Evolutionary conservation across 1,284 basidiomycete species (phyloP).

Genomic region (Cutaneotrichosporon daszewskae): DNA sequence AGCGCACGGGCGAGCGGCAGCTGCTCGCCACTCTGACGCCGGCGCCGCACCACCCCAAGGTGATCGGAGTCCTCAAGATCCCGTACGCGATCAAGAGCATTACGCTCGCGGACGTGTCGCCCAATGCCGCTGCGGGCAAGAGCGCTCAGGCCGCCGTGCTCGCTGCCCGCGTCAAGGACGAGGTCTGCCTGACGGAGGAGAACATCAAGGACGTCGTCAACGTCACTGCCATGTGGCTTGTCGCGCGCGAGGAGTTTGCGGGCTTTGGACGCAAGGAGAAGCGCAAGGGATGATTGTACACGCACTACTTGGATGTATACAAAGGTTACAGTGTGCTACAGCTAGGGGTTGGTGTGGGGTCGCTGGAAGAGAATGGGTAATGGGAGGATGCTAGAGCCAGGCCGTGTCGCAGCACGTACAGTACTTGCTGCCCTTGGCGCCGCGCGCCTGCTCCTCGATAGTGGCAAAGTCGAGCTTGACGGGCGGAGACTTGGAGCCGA

Average conservation of each 20-base stretch:
- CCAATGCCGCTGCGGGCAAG: background rate
- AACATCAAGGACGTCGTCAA: conserved; percentile 91
- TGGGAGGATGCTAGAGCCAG: no score
- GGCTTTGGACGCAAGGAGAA: conserved; percentile 70
- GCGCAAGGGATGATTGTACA: conserved; percentile 3
- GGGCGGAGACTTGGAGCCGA: background rate
- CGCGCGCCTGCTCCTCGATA: background rate
- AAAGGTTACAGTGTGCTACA: no score
- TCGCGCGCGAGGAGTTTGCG: conserved; percentile 85
- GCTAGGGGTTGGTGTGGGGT: no score
- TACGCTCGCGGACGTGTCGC: conserved; percentile 32
- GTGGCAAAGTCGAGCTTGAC: conserved; percentile 1
- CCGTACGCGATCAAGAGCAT: conserved; percentile 78
- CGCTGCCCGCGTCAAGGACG: conserved; percentile 39
- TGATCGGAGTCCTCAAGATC: conserved; percentile 82
- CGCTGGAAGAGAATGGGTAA: no score
- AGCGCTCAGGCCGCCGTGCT: conserved; percentile 1
- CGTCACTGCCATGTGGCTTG: conserved; percentile 83
- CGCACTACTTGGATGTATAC: conserved; percentile 2
- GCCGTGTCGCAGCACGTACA: no score
- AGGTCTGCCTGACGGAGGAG: conserved; percentile 69
- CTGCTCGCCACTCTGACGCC: conserved; percentile 69
- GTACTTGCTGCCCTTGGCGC: no score
- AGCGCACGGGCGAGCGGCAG: conserved; percentile 33
- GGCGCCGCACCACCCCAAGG: conserved; percentile 92